phyloP scores from a whole-genome alignment of 2,329 filamentous ascomycete genomes.

The Microcyclospora pomicola region DNA sequence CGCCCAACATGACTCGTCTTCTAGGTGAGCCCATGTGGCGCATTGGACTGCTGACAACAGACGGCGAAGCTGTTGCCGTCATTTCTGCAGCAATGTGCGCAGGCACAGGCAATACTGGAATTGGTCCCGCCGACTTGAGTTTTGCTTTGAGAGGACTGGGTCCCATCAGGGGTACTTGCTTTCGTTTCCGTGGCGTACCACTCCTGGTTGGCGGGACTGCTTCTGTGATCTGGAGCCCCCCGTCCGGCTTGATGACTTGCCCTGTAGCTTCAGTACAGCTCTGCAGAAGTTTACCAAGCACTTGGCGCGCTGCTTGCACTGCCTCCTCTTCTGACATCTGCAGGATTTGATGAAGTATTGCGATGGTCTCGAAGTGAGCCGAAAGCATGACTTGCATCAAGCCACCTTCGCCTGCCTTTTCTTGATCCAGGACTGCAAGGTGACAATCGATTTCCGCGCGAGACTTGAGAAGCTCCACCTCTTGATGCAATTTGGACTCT shows the following conservation, averaged over 20 bases:
- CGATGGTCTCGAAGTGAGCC: slow-evolving; percentile 82
- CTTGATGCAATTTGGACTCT: slow-evolving; percentile 57
- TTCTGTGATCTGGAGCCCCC: slow-evolving; percentile 47
- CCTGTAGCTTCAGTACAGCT: slow-evolving; percentile 60
- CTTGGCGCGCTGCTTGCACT: slow-evolving; percentile 60
- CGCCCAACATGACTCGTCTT: slow-evolving; percentile 49
- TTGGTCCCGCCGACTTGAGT: slow-evolving; percentile 13
- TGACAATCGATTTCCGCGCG: slow-evolving; percentile 72
- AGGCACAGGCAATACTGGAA: slow-evolving; percentile 14
- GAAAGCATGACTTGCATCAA: slow-evolving; percentile 72
- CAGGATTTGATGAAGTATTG: slow-evolving; percentile 68
- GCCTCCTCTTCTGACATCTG: slow-evolving; percentile 74
- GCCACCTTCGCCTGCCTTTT: slow-evolving; percentile 63
- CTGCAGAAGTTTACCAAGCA: slow-evolving; percentile 65
- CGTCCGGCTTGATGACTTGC: slow-evolving; percentile 84
- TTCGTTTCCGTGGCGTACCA: slow-evolving; percentile 64
- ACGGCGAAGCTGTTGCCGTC: slow-evolving; percentile 4
- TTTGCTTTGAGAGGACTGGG: slow-evolving; percentile 37
- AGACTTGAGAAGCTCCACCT: slow-evolving; percentile 73
- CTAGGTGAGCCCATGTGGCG: slow-evolving; percentile 61
- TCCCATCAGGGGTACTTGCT: slow-evolving; percentile 33
- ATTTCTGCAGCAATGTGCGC: slow-evolving; percentile 13
- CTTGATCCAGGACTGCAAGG: slow-evolving; percentile 64
- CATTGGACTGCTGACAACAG: slow-evolving; percentile 11
- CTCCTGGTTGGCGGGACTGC: slow-evolving; percentile 55